Percentiles rank a stretch among this genome's conserved stretches.
Evolutionary conservation across 75 land plant species (phyloP).

Genomic region (Selaginella moellendorffii): DNA sequence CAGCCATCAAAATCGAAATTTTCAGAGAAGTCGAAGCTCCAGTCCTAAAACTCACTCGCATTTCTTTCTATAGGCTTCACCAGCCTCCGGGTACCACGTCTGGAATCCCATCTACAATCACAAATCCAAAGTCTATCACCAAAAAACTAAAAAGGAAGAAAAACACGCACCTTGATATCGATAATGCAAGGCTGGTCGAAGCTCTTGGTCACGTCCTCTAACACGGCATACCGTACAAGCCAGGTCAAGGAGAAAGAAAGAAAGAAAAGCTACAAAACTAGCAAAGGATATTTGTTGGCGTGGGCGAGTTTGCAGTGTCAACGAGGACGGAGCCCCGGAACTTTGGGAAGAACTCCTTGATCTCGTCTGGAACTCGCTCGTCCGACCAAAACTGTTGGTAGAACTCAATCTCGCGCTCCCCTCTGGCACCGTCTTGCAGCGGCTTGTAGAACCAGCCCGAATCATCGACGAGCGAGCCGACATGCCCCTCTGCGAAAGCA

Average conservation of each 20-base stretch:
- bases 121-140: background rate
- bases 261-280: background rate
- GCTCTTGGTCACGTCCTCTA: slow-evolving; percentile 31
- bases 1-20: too few relatives aligned
- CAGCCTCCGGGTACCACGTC: slow-evolving; percentile 66
- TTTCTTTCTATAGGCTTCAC: slow-evolving; percentile 50
- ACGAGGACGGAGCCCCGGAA: slow-evolving; percentile 47
- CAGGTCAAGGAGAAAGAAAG: slow-evolving; percentile 15
- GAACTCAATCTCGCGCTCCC: slow-evolving; percentile 49
- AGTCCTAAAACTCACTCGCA: slow-evolving; percentile 30
- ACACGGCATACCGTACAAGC: slow-evolving; percentile 20
- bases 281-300: slow-evolving; percentile 38
- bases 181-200: slow-evolving; percentile 24
- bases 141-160: background rate
- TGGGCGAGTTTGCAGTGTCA: slow-evolving; percentile 43
- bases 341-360: slow-evolving; percentile 48
- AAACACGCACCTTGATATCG: slow-evolving; percentile 24
- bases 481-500: slow-evolving; percentile 27
- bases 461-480: slow-evolving; percentile 71
- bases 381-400: slow-evolving; percentile 51
- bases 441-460: slow-evolving; percentile 93
- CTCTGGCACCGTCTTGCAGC: slow-evolving; percentile 50
- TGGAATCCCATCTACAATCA: slow-evolving; percentile 49
- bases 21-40: too few relatives aligned
- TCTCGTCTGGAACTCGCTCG: slow-evolving; percentile 30